phyloP scores from a whole-genome alignment of 805 yeast species.

The Barnettozyma pratensis region DNA sequence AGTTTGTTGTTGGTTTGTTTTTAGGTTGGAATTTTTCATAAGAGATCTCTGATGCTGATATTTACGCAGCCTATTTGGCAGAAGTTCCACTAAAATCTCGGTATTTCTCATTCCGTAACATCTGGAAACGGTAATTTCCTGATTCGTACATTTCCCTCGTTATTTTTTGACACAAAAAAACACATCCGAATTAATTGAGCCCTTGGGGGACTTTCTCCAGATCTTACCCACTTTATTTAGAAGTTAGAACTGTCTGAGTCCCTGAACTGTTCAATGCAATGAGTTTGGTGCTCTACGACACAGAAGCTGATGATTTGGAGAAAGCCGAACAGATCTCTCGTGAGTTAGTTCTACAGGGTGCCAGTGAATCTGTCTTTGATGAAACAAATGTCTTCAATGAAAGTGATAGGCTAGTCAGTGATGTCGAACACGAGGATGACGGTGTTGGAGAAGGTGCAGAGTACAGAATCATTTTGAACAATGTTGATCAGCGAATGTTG shows the following conservation, averaged over 20 bases:
- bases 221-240: background rate
- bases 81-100: background rate
- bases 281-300: conserved; percentile 5
- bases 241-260: background rate
- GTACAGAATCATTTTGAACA: conserved; percentile 1
- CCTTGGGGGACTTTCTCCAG: background rate
- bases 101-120: conserved; percentile 1
- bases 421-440: background rate
- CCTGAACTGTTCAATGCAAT: background rate
- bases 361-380: too few relatives aligned
- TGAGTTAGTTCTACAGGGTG: background rate
- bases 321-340: background rate
- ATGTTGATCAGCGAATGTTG: background rate
- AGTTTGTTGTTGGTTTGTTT: background rate
- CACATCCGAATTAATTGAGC: background rate
- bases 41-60: background rate
- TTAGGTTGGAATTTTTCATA: background rate
- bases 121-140: background rate
- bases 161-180: conserved; percentile 6
- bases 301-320: background rate
- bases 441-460: background rate
- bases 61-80: background rate
- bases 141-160: background rate
- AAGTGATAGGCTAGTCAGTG: background rate
- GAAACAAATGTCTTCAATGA: background rate